These are phyloP conservation scores for Kodamaea fungicola DNA, from an alignment of 1,139 yeast genomes.

Conservation along the genomic window DNA sequence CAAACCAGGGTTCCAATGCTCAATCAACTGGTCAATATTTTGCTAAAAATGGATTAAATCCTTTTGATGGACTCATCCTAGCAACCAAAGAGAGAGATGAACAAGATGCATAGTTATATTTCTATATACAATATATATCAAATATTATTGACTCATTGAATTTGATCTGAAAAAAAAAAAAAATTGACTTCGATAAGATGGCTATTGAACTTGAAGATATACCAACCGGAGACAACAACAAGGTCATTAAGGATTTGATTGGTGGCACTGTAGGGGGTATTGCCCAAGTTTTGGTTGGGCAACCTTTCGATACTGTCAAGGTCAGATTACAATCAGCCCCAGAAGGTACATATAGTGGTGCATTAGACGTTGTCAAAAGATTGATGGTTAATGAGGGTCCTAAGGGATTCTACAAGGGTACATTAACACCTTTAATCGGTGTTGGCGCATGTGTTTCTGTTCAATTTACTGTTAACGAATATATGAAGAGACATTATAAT, in stretches of 20 bases:
- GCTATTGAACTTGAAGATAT: slow-evolving; percentile 49
- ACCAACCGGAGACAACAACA: slow-evolving; percentile 36
- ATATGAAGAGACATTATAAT: slow-evolving; percentile 75
- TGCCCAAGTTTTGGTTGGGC: slow-evolving; percentile 93
- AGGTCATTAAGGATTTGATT: slow-evolving; percentile 75
- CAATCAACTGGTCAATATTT: slow-evolving; percentile 36
- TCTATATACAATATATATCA: background rate
- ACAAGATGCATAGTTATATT: background rate
- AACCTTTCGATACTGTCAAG: slow-evolving; percentile 93
- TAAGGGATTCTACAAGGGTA: slow-evolving; percentile 84
- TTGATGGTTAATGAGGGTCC: slow-evolving; percentile 74
- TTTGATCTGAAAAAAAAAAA: background rate
- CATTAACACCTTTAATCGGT: slow-evolving; percentile 76
- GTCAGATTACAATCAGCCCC: slow-evolving; percentile 87
- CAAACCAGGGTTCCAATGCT: slow-evolving; percentile 17
- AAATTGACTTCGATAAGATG: slow-evolving; percentile 18
- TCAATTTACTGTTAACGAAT: slow-evolving; percentile 80
- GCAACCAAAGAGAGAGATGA: slow-evolving; percentile 19
- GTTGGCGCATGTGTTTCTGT: slow-evolving; percentile 94
- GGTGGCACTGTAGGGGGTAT: slow-evolving; percentile 95
- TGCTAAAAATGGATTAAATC: slow-evolving; percentile 39
- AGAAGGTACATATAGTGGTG: slow-evolving; percentile 69
- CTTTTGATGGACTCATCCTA: slow-evolving; percentile 40
- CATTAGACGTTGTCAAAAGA: slow-evolving; percentile 71
- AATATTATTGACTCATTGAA: background rate